A percentile compares a stretch with the other conserved stretches of the same genome.
Evolutionary conservation across 345 rosid genomes (phyloP).

Genomic region (Erysimum cheiranthoides): DNA sequence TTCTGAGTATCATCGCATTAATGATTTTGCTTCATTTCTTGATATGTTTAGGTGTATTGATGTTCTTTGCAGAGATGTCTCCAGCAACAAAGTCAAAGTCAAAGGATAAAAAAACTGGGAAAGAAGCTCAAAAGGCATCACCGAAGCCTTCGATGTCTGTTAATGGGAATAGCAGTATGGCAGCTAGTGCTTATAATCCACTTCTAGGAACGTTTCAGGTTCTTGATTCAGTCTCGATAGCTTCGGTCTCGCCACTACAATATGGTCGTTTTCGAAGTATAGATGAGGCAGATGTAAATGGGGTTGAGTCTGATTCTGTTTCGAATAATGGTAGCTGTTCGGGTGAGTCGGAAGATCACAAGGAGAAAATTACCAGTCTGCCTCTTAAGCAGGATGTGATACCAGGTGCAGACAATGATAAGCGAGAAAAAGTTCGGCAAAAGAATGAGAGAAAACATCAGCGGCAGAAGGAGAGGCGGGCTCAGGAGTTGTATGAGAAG

Average conservation of each 20-base stretch:
- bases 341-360: conserved; percentile 94
- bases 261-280: conserved; percentile 74
- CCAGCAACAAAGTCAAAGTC: conserved; percentile 67
- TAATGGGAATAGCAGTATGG: conserved; percentile 53
- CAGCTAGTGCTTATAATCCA: conserved; percentile 78
- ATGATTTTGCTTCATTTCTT: conserved; percentile 25
- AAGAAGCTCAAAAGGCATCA: conserved; percentile 60
- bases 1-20: conserved; percentile 1
- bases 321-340: conserved; percentile 94
- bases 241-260: conserved; percentile 47
- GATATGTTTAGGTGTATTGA: conserved; percentile 40
- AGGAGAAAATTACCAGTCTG: conserved; percentile 60
- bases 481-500: conserved; percentile 82
- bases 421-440: conserved; percentile 84
- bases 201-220: conserved; percentile 68
- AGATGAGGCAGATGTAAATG: conserved; percentile 75
- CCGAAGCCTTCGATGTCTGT: conserved; percentile 52
- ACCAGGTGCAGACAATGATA: conserved; percentile 81
- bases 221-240: conserved; percentile 57
- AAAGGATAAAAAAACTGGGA: conserved; percentile 65
- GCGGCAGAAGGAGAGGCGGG: conserved; percentile 90
- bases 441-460: conserved; percentile 94
- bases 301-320: conserved; percentile 74
- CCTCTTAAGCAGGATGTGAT: conserved; percentile 59
- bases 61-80: conserved; percentile 59